Conservation (phyloP, 2,329 filamentous ascomycete species). For the Aspergillus pseudoglaucus region DNA sequence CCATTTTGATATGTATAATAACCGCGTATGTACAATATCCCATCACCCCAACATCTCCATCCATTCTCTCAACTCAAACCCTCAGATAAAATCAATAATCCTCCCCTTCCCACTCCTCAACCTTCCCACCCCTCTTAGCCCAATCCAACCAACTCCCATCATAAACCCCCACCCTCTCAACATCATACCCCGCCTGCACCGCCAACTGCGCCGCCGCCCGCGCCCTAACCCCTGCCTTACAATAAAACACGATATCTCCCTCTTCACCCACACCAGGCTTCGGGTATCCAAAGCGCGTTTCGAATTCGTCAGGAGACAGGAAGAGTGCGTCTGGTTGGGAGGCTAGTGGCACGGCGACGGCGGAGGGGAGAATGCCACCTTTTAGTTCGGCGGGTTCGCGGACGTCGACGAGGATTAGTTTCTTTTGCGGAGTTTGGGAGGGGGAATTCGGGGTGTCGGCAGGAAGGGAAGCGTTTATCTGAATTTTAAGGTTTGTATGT, state of each 20-base stretch:
- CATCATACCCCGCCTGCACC: constrained; percentile 65
- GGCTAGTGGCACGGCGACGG: constrained; percentile 74
- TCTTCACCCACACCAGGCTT: constrained; percentile 55
- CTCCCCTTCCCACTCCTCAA: constrained; percentile 42
- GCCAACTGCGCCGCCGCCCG: constrained; percentile 71
- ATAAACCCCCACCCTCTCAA: constrained; percentile 52
- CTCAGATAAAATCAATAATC: constrained; percentile 4
- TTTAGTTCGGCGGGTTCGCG: constrained; percentile 43
- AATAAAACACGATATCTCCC: constrained; percentile 69
- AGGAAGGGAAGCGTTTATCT: constrained; percentile 34
- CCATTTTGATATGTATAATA: too few species aligned
- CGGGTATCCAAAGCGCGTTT: constrained; percentile 70
- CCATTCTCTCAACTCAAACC: neutral
- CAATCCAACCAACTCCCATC: constrained; percentile 64
- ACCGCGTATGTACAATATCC: too few species aligned
- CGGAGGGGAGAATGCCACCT: constrained; percentile 62
- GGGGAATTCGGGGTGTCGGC: constrained; percentile 9
- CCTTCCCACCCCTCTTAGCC: constrained; percentile 62
- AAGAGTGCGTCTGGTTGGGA: constrained; percentile 74
- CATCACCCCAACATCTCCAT: too few species aligned
- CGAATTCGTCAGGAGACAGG: constrained; percentile 69
- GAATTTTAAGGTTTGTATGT: constrained; percentile 1
- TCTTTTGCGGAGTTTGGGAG: constrained; percentile 19
- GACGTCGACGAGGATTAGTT: constrained; percentile 39
- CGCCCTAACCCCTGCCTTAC: constrained; percentile 82